A percentile compares a stretch with the other conserved stretches of the same genome.
These are phyloP conservation scores for Dalbergia cultrata DNA, from an alignment of 306 rosid species.

Conservation along the genomic window DNA sequence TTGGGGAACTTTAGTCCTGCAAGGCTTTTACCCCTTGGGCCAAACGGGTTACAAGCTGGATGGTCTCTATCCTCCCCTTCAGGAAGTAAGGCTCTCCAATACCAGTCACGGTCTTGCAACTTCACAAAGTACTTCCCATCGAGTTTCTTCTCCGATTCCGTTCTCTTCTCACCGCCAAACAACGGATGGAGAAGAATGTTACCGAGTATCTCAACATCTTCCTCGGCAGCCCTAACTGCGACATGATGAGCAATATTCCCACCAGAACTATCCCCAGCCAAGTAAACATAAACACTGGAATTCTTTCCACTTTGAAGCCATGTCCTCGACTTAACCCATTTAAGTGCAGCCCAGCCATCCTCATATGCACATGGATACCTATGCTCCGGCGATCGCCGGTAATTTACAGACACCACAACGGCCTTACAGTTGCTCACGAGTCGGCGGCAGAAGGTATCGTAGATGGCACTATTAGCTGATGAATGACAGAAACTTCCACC, in stretches of 20 bases:
- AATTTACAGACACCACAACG: constrained; percentile 85
- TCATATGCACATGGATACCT: constrained; percentile 86
- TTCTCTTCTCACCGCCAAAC: constrained; percentile 77
- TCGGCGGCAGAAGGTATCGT: constrained; percentile 91
- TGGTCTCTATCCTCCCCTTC: constrained; percentile 91
- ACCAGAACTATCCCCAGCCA: constrained; percentile 92
- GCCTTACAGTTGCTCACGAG: constrained; percentile 71
- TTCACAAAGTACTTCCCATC: constrained; percentile 89
- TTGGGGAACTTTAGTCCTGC: constrained; percentile 72
- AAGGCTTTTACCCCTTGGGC: constrained; percentile 69
- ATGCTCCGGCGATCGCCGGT: constrained; percentile 84
- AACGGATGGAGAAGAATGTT: constrained; percentile 90
- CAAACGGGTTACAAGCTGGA: constrained; percentile 82
- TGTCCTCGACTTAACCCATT: constrained; percentile 78
- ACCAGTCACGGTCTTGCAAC: constrained; percentile 91
- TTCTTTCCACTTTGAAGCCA: constrained; percentile 92
- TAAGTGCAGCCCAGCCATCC: constrained; percentile 85
- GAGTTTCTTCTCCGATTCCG: constrained; percentile 67
- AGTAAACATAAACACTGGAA: constrained; percentile 73
- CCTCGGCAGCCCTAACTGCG: constrained; percentile 71
- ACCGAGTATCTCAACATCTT: constrained; percentile 76
- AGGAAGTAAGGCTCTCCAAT: constrained; percentile 91
- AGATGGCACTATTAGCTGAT: constrained; percentile 89
- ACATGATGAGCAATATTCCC: constrained; percentile 92
- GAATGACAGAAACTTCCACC: constrained; percentile 97